Percentiles rank a stretch among this genome's conserved stretches.
Conservation (phyloP, 495 filamentous ascomycete genomes). For the Bathelium albidoporum region DNA sequence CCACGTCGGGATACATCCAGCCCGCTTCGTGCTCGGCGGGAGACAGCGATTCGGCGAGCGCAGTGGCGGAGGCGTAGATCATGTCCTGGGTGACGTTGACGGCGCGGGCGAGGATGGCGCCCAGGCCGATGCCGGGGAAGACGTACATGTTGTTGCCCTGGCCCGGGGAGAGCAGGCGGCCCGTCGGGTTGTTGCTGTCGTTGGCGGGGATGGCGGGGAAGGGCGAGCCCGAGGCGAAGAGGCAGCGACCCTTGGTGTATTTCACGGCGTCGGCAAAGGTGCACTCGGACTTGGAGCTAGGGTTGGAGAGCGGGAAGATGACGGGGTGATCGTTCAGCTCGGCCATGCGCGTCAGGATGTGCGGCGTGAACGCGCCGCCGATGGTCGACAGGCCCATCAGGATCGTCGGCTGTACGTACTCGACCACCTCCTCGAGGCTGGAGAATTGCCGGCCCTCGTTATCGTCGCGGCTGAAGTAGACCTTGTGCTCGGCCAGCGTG, state of each 20-base stretch:
- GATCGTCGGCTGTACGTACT: conserved; percentile 87
- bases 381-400: conserved; percentile 92
- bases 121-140: conserved; percentile 93
- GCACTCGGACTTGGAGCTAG: conserved; percentile 90
- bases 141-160: conserved; percentile 89
- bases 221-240: conserved; percentile 92
- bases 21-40: conserved; percentile 68
- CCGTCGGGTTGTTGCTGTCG: conserved; percentile 45
- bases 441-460: conserved; percentile 87
- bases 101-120: conserved; percentile 84
- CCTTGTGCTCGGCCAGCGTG: conserved; percentile 90
- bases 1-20: conserved; percentile 87
- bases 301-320: conserved; percentile 91
- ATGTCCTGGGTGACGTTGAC: conserved; percentile 86
- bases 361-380: conserved; percentile 84
- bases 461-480: conserved; percentile 89
- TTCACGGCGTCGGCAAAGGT: conserved; percentile 85
- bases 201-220: conserved; percentile 51
- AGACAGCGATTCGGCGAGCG: conserved; percentile 68
- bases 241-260: conserved; percentile 76
- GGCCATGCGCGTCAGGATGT: conserved; percentile 75
- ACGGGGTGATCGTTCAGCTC: conserved; percentile 72
- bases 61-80: conserved; percentile 83
- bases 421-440: conserved; percentile 82
- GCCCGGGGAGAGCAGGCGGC: conserved; percentile 70